Evolutionary conservation across 2,329 filamentous ascomycete genomes (phyloP).

Genomic region (Diaporthe ampelina): DNA sequence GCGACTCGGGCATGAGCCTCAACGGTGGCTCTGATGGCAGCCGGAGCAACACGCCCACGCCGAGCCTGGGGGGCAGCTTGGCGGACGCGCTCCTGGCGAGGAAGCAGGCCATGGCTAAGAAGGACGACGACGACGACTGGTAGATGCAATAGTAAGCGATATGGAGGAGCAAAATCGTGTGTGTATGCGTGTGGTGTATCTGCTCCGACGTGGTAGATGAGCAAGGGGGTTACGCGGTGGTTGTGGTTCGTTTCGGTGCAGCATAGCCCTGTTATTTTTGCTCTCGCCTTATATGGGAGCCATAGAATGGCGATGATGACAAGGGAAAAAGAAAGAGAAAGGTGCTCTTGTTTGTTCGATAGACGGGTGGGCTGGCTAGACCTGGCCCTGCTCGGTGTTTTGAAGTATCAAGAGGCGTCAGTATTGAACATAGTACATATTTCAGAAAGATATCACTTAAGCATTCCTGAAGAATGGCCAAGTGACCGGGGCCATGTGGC

Average conservation of each 20-base stretch:
- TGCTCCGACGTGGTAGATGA: background rate
- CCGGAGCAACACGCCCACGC: conserved; percentile 79
- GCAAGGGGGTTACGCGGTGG: background rate
- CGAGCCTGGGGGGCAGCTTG: conserved; percentile 79
- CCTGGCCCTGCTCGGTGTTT: conserved; percentile 9
- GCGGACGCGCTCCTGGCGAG: conserved; percentile 84
- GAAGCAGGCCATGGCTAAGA: conserved; percentile 81
- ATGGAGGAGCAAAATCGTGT: background rate
- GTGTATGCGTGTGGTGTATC: background rate
- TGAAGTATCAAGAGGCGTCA: conserved; percentile 26
- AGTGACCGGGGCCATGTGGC: background rate
- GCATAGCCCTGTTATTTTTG: conserved; percentile 38
- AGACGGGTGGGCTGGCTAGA: conserved; percentile 17
- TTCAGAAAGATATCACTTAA: conserved; percentile 17
- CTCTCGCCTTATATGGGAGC: conserved; percentile 9
- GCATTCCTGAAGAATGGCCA: background rate
- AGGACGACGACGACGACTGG: conserved; percentile 80
- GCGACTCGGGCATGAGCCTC: conserved; percentile 79
- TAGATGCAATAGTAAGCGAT: conserved; percentile 50
- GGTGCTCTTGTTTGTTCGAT: conserved; percentile 26
- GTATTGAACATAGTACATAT: conserved; percentile 30
- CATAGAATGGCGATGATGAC: conserved; percentile 30
- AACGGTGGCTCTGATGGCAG: conserved; percentile 71
- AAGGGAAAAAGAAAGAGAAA: background rate
- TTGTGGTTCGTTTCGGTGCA: conserved; percentile 31